These are phyloP conservation scores for Sporothrix brunneoviolacea DNA, from an alignment of 2,329 filamentous ascomycete species.

Conservation along the genomic window DNA sequence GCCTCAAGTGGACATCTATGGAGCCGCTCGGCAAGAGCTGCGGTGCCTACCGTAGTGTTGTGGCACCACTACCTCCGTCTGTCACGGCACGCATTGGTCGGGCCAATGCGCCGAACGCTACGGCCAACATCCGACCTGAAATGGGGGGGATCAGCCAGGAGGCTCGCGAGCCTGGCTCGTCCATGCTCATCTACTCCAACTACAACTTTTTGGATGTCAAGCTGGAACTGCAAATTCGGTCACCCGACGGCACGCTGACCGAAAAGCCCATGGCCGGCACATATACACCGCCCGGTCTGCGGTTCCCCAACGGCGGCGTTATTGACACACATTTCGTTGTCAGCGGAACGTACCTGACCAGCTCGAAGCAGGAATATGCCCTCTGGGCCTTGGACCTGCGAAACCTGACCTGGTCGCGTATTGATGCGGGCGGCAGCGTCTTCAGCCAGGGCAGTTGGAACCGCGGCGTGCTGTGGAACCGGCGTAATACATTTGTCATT, in stretches of 20 bases:
- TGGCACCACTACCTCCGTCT: conserved; percentile 68
- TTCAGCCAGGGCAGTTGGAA: conserved; percentile 99
- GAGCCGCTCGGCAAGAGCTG: conserved; percentile 84
- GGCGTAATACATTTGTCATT: conserved; percentile 91
- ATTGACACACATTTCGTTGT: conserved; percentile 97
- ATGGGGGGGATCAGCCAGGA: conserved; percentile 45
- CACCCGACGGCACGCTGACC: conserved; percentile 72
- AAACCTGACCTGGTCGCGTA: conserved; percentile 86
- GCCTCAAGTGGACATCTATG: conserved; percentile 90
- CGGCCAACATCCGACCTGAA: conserved; percentile 33
- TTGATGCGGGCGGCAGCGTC: conserved; percentile 88
- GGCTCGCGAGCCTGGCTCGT: conserved; percentile 51
- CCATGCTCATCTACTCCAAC: conserved; percentile 97
- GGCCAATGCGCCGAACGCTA: conserved; percentile 34
- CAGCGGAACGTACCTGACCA: conserved; percentile 93
- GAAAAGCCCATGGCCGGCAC: conserved; percentile 85
- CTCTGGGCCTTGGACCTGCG: conserved; percentile 89
- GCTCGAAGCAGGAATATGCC: conserved; percentile 96
- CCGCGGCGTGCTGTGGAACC: conserved; percentile 84
- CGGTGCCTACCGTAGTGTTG: conserved; percentile 92
- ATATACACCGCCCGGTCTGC: conserved; percentile 82
- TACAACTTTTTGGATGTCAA: conserved; percentile 99
- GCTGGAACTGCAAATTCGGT: conserved; percentile 81
- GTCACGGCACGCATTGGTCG: conserved; percentile 61
- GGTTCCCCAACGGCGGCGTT: conserved; percentile 92